phyloP scores from a whole-genome alignment of 2,329 filamentous ascomycete species.

The Paracamarosporium sp. region DNA sequence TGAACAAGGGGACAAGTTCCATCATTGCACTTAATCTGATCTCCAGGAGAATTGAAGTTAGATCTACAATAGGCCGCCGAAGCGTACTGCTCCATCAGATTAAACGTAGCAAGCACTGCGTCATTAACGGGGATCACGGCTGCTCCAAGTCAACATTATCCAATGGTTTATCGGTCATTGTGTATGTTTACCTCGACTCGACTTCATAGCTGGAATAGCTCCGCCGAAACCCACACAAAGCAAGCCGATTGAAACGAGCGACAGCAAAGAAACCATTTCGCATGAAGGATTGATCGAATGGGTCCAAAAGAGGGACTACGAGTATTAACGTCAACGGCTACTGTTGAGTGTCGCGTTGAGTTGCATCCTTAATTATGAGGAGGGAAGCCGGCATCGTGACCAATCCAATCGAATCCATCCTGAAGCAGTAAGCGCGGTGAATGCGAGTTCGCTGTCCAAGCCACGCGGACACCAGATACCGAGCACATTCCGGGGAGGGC shows the following conservation, averaged over 20 bases:
- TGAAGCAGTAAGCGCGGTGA: constrained; percentile 2
- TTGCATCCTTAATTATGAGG: background rate
- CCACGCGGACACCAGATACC: background rate
- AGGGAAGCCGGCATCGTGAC: background rate
- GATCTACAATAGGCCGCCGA: constrained; percentile 60
- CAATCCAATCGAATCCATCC: background rate
- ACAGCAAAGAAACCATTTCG: constrained; percentile 4
- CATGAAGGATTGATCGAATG: background rate
- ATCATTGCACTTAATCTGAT: constrained; percentile 52
- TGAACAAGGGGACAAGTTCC: constrained; percentile 59
- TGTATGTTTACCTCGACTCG: constrained; percentile 48
- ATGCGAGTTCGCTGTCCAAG: background rate
- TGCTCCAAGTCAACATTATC: constrained; percentile 6
- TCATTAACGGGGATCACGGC: constrained; percentile 27
- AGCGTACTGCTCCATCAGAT: constrained; percentile 53
- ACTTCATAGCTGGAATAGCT: constrained; percentile 35
- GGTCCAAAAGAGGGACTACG: background rate
- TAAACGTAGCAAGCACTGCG: constrained; percentile 28
- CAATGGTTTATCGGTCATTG: background rate
- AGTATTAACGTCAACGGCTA: background rate
- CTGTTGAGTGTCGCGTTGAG: background rate
- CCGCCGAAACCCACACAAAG: background rate
- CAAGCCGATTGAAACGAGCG: constrained; percentile 1
- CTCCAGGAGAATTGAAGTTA: constrained; percentile 53
- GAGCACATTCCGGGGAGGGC: background rate